Percentiles rank a stretch among this genome's conserved stretches.
phyloP scores from a whole-genome alignment of 257 asterid species.

The Solanum appendiculatum region DNA sequence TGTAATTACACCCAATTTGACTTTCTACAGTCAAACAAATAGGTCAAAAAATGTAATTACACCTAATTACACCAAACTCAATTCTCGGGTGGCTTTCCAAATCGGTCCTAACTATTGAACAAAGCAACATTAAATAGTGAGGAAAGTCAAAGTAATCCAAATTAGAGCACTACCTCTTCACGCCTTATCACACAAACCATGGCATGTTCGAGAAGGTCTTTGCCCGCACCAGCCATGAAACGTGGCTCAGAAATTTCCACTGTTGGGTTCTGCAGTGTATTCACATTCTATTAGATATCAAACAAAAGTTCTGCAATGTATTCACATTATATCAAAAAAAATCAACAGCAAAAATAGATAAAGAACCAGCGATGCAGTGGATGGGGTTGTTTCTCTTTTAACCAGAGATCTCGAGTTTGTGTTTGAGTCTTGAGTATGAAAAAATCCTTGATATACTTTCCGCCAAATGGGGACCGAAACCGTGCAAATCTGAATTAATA shows the following conservation, averaged over 20 bases:
- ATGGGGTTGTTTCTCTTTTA: no score
- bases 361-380: neutral
- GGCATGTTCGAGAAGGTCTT: conserved; percentile 33
- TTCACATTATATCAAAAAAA: neutral
- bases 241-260: conserved; percentile 28
- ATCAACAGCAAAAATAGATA: neutral
- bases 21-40: neutral
- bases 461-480: neutral
- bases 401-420: no score
- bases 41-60: no score
- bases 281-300: neutral
- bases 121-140: neutral
- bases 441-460: neutral
- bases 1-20: neutral
- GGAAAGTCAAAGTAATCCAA: neutral
- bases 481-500: no score
- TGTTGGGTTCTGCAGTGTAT: conserved; percentile 40
- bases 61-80: no score
- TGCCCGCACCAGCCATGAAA: conserved; percentile 48
- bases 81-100: no score
- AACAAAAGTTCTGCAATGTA: conserved; percentile 32
- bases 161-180: conserved; percentile 29
- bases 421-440: neutral
- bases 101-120: neutral
- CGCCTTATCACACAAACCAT: conserved; percentile 41